phyloP scores from a whole-genome alignment of 805 yeast genomes.

The Cyberlindnera suaveolens region DNA sequence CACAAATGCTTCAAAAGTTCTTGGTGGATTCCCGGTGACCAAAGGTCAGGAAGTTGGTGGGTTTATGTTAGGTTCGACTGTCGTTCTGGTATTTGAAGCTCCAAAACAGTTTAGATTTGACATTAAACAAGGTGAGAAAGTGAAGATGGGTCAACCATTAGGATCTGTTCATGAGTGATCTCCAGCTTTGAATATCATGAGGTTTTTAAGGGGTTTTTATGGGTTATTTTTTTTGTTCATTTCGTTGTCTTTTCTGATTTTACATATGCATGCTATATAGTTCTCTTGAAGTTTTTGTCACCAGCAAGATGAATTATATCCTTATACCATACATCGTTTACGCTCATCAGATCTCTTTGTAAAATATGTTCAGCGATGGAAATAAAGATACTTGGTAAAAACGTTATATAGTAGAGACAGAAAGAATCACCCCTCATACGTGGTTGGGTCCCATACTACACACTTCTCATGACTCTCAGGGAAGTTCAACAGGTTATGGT shows the following conservation, averaged over 20 bases:
- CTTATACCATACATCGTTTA: too few relatives aligned
- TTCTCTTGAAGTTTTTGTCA: too few relatives aligned
- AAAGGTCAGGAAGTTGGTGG: conserved; percentile 98
- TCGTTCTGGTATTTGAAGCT: conserved; percentile 95
- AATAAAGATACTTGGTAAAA: too few relatives aligned
- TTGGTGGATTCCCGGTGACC: conserved; percentile 82
- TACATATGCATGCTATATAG: background rate
- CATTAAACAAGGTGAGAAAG: conserved; percentile 65
- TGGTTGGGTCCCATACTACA: conserved; percentile 55
- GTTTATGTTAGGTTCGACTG: conserved; percentile 90
- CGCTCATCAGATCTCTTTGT: too few relatives aligned
- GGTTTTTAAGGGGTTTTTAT: background rate
- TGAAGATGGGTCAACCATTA: conserved; percentile 77
- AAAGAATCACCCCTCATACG: conserved; percentile 2
- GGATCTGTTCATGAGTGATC: conserved; percentile 35
- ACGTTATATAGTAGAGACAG: too few relatives aligned
- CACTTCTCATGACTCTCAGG: conserved; percentile 51
- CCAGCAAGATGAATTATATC: too few relatives aligned
- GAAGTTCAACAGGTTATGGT: conserved; percentile 35
- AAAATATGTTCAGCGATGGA: too few relatives aligned
- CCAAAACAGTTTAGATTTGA: conserved; percentile 73
- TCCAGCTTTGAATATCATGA: background rate
- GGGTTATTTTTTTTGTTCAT: background rate
- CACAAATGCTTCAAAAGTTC: conserved; percentile 61
- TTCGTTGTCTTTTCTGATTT: background rate